These are phyloP conservation scores for Carnegiea gigantea DNA, from an alignment of 179 eudicot species.

Conservation along the genomic window DNA sequence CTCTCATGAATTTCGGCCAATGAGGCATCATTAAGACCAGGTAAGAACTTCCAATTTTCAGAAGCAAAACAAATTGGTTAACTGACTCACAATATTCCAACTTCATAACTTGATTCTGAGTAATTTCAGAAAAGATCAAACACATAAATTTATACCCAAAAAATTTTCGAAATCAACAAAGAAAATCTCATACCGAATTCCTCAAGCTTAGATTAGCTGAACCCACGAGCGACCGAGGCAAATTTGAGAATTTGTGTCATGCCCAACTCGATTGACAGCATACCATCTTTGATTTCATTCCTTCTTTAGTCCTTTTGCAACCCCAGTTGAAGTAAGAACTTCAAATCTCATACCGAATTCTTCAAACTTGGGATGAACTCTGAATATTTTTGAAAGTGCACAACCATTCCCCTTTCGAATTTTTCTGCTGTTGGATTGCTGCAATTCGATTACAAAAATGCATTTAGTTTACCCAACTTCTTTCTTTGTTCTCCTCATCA, in stretches of 20 bases:
- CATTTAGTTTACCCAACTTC: not conserved
- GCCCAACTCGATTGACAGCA: not conserved
- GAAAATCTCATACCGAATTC: not conserved
- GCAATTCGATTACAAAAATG: not conserved
- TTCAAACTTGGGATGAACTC: slow-evolving; percentile 1
- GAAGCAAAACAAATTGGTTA: not conserved
- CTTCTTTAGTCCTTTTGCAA: not conserved
- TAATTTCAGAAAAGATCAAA: not conserved
- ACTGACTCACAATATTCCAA: not conserved
- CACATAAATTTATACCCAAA: not conserved
- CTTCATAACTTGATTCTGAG: not conserved
- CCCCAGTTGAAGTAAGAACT: slow-evolving; percentile 1
- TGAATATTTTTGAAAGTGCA: not conserved
- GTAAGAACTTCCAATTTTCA: not conserved
- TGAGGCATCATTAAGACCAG: slow-evolving; percentile 12
- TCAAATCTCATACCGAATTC: not conserved
- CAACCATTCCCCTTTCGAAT: not conserved
- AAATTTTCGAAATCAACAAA: not conserved
- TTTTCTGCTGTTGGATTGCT: not conserved
- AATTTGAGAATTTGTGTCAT: slow-evolving; percentile 6
- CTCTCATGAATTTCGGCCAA: not conserved
- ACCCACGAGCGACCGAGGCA: not conserved
- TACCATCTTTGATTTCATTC: not conserved
- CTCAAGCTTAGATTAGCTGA: not conserved
- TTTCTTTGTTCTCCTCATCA: not conserved